Base-by-base conservation (phyloP, 495 filamentous ascomycete genomes). In the Aspergillus coremiiformis region DNA sequence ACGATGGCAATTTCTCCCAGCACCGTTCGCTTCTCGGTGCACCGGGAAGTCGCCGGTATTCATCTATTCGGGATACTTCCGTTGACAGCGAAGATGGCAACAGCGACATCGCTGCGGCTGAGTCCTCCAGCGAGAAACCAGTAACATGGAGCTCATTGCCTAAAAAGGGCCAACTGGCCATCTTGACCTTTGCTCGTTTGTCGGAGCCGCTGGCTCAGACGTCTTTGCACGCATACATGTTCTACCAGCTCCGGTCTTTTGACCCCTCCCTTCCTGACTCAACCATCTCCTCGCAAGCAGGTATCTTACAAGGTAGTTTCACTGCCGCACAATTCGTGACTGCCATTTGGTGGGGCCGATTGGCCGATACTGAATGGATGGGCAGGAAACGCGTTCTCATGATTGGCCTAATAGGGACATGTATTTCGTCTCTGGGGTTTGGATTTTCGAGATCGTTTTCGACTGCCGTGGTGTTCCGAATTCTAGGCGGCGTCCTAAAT, bases 171-270 rank as follows among this genome's bases (percentile, higher is more conserved):
- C 89, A 94, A 63, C 73, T 94, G 49, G 67, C 83, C 4, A 81
- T 93, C 52, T 71, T 94, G 45, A 86, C 85, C 0, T 69, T 90
- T 33, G 80, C 87, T 8, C 78, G 89, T 26, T 69, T 93, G 26
- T 87, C 86, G 19, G 88, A 93, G 60, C 88, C 88, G 3, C 71
- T 93, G 12, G 82, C 86, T 0, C 85, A 90, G 61, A 90, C 85
- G 1, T 87, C 82, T 41, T 67, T 93, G 43, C 84, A 86, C 60
- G 76, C 74, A 56, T 90, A 89, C 63, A 77, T 90, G 75, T 87
- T 86, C 59, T 86, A 85, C 56, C 82, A 85, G 65, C 73, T 87
- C 4, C 79, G 76, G 55, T 87, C 83, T 48, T 86, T 86, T 52
- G 76, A 85, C 47, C 78, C 78, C 7, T 77, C 68, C 17, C 69